These are phyloP conservation scores for Hypomontagnella submonticulosa DNA, from an alignment of 495 filamentous ascomycete genomes.

Conservation along the genomic window DNA sequence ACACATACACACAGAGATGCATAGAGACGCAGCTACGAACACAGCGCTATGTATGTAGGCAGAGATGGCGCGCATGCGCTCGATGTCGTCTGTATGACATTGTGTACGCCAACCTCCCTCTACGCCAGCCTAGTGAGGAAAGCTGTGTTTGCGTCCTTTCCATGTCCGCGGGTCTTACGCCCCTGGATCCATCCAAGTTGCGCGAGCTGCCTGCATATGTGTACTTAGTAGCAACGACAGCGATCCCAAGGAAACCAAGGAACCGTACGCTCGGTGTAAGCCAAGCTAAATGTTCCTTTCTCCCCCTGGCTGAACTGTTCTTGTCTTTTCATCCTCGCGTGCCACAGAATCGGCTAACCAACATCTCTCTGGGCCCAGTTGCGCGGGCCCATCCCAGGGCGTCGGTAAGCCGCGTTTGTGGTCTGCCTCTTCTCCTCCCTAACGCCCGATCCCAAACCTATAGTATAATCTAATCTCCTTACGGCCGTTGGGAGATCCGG, in stretches of 20 bases:
- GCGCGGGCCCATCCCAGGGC: conserved; percentile 26
- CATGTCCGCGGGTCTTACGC: background rate
- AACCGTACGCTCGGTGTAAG: conserved; percentile 25
- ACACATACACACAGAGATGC: conserved; percentile 12
- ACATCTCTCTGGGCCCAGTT: conserved; percentile 20
- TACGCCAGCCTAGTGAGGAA: background rate
- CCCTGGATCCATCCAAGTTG: too few relatives aligned
- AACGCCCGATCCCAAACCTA: background rate
- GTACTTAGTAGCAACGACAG: too few relatives aligned
- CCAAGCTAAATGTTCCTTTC: background rate
- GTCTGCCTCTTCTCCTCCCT: conserved; percentile 3
- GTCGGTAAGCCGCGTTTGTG: conserved; percentile 31
- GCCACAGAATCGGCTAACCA: conserved; percentile 16
- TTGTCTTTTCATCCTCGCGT: conserved; percentile 14
- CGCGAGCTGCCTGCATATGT: too few relatives aligned
- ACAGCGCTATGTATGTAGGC: conserved; percentile 3
- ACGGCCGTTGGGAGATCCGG: conserved; percentile 44
- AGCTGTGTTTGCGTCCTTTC: conserved; percentile 14
- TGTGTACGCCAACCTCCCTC: background rate
- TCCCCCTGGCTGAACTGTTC: background rate
- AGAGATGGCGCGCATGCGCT: conserved; percentile 36
- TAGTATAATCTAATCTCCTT: conserved; percentile 30
- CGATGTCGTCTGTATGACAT: conserved; percentile 27
- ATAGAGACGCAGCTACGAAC: conserved; percentile 11
- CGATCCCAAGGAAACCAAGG: background rate